Evolutionary conservation across 1,284 basidiomycete genomes (phyloP), one percentile per base, ranked within the genome.

Genomic region (Pulchroboletus neoregius): DNA sequence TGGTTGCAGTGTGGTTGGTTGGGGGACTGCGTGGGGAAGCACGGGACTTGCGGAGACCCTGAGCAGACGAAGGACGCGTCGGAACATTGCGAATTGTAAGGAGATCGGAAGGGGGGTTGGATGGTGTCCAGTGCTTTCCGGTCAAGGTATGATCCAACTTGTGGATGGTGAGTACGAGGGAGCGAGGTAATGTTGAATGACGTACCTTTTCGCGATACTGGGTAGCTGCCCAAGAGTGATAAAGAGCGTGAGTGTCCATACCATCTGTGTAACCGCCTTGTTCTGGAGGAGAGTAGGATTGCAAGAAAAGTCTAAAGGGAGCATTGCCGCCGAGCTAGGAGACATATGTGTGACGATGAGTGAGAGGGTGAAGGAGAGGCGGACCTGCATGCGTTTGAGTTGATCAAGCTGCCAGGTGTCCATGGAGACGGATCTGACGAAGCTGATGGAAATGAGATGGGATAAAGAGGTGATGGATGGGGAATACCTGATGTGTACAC

Each of bases 381-480:
- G 42, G 36, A 91, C 89, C 80, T 88, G 83, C 91, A 97, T 95
- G 55, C 92, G 83, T 60, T 73, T 84, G 56, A 95, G 74, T 67
- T 97, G 93, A 45, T 93, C 90, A 32, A 85, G 80, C 49, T 91
- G 87, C 93, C 93, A 96, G 58, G 91, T 87, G 70, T 95, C 93
- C 93, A 96, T 96, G 46, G 92, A 94, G 58, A 92, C 82, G 39
- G 89, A 93, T 61, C 92, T 79, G 45, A 95, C 90, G 69, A 94
- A 94, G 62, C 90, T 93, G 68, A 41, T 45, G 18, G 42, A 30
- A 48, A 45, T 26, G 46, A 42, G 48, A 38, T 12, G 28, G 15
- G 45, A 16, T 37, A 15, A 6, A 40, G 15, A 15, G 23, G 39
- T 13, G 36, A 31, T 2, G 38, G 37, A 10, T 1, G 47, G 30